Evolutionary conservation across 768 basidiomycete genomes (phyloP).

Genomic region (Mycena galopus): DNA sequence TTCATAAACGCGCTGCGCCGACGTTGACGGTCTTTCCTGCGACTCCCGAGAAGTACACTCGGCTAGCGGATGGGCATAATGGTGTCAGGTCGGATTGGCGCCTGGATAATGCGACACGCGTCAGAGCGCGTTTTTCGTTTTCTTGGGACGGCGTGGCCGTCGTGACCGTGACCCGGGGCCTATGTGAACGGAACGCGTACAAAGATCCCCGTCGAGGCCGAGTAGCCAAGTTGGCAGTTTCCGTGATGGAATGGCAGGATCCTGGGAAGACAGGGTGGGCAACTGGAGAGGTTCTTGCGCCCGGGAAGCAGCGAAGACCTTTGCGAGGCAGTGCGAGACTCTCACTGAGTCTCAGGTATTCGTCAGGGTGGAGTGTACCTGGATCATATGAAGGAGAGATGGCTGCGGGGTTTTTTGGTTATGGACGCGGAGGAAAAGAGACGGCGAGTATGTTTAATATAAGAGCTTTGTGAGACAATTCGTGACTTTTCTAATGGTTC

Average conservation of each 20-base stretch:
- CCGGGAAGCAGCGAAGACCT: background rate
- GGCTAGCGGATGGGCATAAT: background rate
- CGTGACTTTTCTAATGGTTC: slow-evolving; percentile 18
- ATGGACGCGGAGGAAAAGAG: background rate
- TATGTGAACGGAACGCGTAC: slow-evolving; percentile 19
- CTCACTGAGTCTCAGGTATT: no score
- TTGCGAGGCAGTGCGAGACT: background rate
- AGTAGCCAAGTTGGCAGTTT: slow-evolving; percentile 24
- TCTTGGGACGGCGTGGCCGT: background rate
- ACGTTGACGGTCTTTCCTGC: slow-evolving; percentile 27
- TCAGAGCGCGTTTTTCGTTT: no score
- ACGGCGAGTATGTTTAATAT: slow-evolving; percentile 9
- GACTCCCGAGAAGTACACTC: slow-evolving; percentile 7
- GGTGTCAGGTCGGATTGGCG: background rate
- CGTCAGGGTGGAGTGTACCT: background rate
- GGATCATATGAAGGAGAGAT: slow-evolving; percentile 6
- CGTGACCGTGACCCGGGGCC: slow-evolving; percentile 34
- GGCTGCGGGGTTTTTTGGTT: background rate
- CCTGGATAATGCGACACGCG: background rate
- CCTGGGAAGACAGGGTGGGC: slow-evolving; percentile 6
- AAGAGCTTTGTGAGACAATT: background rate
- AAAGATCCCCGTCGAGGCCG: slow-evolving; percentile 20
- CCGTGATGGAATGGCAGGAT: slow-evolving; percentile 9
- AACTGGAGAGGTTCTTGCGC: background rate
- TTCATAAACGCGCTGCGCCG: slow-evolving; percentile 14